phyloP scores from a whole-genome alignment of 768 basidiomycete genomes.

The Amanita fuliginea region DNA sequence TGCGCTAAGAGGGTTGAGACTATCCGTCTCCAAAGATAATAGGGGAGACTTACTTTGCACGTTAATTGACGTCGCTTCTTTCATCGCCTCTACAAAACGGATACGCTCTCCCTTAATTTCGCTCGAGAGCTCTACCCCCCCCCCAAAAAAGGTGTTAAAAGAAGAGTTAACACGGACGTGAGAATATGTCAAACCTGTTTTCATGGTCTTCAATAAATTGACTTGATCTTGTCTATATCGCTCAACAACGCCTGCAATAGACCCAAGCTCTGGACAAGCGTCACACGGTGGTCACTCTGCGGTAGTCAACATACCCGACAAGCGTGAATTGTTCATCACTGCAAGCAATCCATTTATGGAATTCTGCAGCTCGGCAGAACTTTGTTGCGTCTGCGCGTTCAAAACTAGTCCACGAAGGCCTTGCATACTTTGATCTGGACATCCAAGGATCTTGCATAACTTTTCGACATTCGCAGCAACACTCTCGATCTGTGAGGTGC shows the following conservation, averaged over 20 bases:
- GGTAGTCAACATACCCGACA: constrained; percentile 4
- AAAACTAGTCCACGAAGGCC: constrained; percentile 26
- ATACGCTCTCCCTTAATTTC: constrained; percentile 83
- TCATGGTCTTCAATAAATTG: constrained; percentile 50
- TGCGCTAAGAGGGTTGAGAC: constrained; percentile 38
- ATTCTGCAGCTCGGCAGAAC: constrained; percentile 24
- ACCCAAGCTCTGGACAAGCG: constrained; percentile 34
- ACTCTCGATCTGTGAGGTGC: constrained; percentile 59
- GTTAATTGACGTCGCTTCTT: constrained; percentile 82
- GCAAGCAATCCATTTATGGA: constrained; percentile 27
- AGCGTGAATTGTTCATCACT: constrained; percentile 15
- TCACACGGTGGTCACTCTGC: too few relatives aligned
- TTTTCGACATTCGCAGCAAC: constrained; percentile 50
- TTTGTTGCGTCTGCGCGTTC: constrained; percentile 23
- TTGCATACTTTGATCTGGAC: constrained; percentile 9
- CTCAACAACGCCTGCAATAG: constrained; percentile 50
- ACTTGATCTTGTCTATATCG: constrained; percentile 69
- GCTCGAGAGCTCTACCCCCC: constrained; percentile 50
- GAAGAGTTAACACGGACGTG: not conserved
- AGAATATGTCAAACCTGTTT: constrained; percentile 34
- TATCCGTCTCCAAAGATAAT: not conserved
- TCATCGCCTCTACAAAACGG: constrained; percentile 91
- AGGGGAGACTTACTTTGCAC: constrained; percentile 52
- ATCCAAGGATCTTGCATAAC: constrained; percentile 44
- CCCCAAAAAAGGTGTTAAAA: not conserved